Conservation (phyloP, 768 basidiomycete species). For the Mycena leptocephala region DNA sequence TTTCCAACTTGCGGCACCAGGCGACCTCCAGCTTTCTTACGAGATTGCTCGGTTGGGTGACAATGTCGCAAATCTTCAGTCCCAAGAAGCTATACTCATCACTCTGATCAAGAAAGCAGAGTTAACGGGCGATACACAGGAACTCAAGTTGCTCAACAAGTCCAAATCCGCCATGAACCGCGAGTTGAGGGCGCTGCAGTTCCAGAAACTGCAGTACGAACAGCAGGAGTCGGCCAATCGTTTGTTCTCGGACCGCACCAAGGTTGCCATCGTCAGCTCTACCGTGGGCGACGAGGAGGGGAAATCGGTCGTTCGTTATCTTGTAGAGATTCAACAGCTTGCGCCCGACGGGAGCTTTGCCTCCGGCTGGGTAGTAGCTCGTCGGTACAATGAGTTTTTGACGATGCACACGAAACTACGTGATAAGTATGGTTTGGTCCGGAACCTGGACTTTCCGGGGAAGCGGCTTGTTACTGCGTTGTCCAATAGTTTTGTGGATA, state of each 20-base stretch:
- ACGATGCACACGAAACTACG: constrained; percentile 90
- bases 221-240: constrained; percentile 95
- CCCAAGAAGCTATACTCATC: constrained; percentile 88
- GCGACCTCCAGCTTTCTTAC: constrained; percentile 89
- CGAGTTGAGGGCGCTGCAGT: constrained; percentile 87
- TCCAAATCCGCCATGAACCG: constrained; percentile 88
- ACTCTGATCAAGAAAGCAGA: constrained; percentile 96
- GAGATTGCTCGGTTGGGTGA: constrained; percentile 87
- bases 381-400: constrained; percentile 96
- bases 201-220: constrained; percentile 95
- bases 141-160: constrained; percentile 85
- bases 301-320: constrained; percentile 92
- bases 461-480: constrained; percentile 94
- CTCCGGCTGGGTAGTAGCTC: constrained; percentile 94
- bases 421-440: constrained; percentile 79
- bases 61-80: constrained; percentile 83
- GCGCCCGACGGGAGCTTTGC: constrained; percentile 84
- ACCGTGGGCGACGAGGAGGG: constrained; percentile 88
- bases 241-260: constrained; percentile 87
- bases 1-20: constrained; percentile 88
- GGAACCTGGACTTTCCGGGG: constrained; percentile 90
- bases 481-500: constrained; percentile 91
- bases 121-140: constrained; percentile 90
- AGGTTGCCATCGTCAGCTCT: constrained; percentile 88
- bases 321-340: constrained; percentile 93